Evolutionary conservation across 768 basidiomycete species (phyloP), one percentile per base, ranked within the genome.

Genomic region (Lepiota brunneoincarnata): DNA sequence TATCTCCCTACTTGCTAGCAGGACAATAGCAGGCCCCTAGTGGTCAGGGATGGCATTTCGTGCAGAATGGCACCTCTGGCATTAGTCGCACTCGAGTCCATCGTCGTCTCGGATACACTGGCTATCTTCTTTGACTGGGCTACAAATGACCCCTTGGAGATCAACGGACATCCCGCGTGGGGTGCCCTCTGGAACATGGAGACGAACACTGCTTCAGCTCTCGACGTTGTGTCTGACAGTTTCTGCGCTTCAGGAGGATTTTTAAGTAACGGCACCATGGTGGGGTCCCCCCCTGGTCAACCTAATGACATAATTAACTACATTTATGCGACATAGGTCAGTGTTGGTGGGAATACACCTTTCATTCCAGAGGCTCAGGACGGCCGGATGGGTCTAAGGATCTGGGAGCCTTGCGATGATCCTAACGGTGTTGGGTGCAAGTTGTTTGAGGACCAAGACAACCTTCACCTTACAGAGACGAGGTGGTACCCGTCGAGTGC

Each of bases 81-180:
- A 57, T 68, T 23, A 45, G 49, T 68, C 4, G 67, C 67, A 12
- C 58, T 68, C 14, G 67, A 68, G 54, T 60, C 64, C 9, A 65
- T 68, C 42, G 58, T 68, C 20, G 65, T 68, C 20, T 65, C 67
- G n/a, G 65, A 65, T 18, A 65, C 60, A 6, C 60, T 68, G 3
- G 67, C 67, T 7, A 61, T 68, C 21, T 64, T 68, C 52, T 65
- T 68, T 42, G 67, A 68, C 41, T 49, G 63, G 40, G 67, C 67
- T 4, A 65, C 57, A 11, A 66, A 77, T 53, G 76, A 79, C 40
- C 71, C 75, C 12, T 61, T 77, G 1, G 66, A 60, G 17, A 63
- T 77, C 50, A 66, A 75, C 47, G 72, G 70, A 1, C 75, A 76
- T 54, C 63, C 73, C 14, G 77, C 77, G 6, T 78, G 77, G 77